Base-by-base conservation (phyloP, 352 stramenopile genomes). In the Pythium dissotocum region DNA sequence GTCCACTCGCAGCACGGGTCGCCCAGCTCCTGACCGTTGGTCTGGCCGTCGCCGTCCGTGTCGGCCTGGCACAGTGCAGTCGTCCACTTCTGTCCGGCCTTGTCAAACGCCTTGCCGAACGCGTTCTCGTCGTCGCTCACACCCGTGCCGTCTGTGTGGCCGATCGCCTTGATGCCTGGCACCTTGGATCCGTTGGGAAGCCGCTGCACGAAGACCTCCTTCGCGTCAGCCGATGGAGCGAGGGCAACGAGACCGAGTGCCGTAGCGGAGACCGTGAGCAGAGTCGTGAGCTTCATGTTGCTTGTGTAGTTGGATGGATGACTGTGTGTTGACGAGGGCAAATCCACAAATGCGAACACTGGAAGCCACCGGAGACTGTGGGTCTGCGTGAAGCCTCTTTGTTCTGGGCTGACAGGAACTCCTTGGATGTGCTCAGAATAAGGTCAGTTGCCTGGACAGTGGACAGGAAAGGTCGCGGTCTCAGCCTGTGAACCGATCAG, bases 1-100 rank as follows among this genome's bases (percentile, higher is more conserved):
- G 24, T 63, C 69, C 71, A 84, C 33, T 59, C 35, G 53, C 78
- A 88, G 62, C 69, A 72, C 36, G 78, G 80, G 63, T 89, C 81
- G 24, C 78, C 81, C 1, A 89, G 72, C 42, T 89, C 81, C 64
- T 83, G 38, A 42, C 80, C 81, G 59, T 89, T 89, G 33, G 72
- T 88, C n/a, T 70, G 61, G 10, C 77, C 79, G 57, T 89, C 81
- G n/a, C 75, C 75, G 58, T 89, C 80, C 16, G 62, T 76, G 60
- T 89, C 80, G 9, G 60, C 61, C 55, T 79, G 14, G 67, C 81
- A 89, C 14, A 89, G 60, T 60, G 71, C 76, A 0, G 26, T 58
- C 4, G 72, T 78, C 76, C 73, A 80, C 36, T 58, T 48, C 7
- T 60, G 60, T 0, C 64, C 71, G 7, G 55, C 55, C 2, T 28